These are phyloP conservation scores for Epichloe elymi DNA, from an alignment of 2,329 filamentous ascomycete species.

Conservation along the genomic window DNA sequence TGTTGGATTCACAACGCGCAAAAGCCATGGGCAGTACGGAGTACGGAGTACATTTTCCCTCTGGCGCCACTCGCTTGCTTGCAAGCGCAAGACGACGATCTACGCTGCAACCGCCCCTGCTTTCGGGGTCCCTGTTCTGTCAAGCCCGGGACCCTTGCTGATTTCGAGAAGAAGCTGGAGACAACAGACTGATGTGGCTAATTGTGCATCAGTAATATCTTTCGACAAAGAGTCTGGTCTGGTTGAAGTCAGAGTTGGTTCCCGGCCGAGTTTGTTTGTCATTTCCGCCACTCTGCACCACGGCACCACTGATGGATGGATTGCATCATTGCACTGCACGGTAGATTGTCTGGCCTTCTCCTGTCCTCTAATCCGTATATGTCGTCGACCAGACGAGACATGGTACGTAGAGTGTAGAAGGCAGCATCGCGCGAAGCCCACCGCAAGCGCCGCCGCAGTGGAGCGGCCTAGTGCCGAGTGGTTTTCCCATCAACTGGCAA, in stretches of 20 bases:
- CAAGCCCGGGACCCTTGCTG: background rate
- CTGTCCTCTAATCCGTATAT: no score
- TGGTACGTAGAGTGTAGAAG: no score
- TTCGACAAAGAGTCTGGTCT: background rate
- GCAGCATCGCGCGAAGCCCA: slow-evolving; percentile 1
- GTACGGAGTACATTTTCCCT: background rate
- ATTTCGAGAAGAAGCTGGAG: background rate
- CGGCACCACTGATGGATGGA: background rate
- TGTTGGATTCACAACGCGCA: background rate
- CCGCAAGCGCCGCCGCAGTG: slow-evolving; percentile 42
- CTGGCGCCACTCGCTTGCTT: background rate
- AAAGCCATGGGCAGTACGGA: background rate
- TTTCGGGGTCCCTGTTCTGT: slow-evolving; percentile 1
- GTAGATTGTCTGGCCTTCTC: no score
- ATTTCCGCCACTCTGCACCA: background rate
- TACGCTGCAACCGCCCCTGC: background rate
- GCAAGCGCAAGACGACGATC: background rate
- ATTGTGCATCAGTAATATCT: background rate
- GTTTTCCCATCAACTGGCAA: slow-evolving; percentile 61
- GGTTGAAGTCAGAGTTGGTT: background rate
- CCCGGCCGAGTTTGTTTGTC: background rate
- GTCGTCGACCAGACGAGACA: no score
- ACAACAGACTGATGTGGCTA: background rate
- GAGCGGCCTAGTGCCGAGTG: slow-evolving; percentile 49
- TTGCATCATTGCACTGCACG: background rate